Percentiles rank a stretch among this genome's conserved stretches.
phyloP scores from a whole-genome alignment of 2,329 filamentous ascomycete species.

The Aureobasidium leucospermi region DNA sequence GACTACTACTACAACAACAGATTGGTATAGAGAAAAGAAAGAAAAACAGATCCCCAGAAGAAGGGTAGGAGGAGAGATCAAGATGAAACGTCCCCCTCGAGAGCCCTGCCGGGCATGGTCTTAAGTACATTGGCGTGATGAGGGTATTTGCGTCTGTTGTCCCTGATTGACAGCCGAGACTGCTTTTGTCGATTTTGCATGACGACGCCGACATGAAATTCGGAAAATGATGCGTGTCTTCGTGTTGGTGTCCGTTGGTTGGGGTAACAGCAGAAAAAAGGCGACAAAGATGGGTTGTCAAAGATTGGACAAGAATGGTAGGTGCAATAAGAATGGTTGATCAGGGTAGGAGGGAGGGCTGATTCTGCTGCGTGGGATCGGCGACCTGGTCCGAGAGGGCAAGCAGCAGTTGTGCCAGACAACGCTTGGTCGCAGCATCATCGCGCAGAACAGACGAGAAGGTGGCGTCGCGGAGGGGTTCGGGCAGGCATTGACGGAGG shows the following conservation, averaged over 20 bases:
- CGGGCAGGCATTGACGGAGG: slow-evolving; percentile 88
- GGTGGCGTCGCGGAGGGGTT: slow-evolving; percentile 96
- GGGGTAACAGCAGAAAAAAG: not conserved
- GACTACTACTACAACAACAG: slow-evolving; percentile 5
- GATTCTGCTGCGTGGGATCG: slow-evolving; percentile 11
- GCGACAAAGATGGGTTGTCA: slow-evolving; percentile 2
- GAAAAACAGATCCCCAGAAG: slow-evolving; percentile 1
- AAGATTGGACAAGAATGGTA: slow-evolving; percentile 11
- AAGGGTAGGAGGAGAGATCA: not conserved
- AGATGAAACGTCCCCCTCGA: not conserved
- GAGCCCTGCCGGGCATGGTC: not conserved
- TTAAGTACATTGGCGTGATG: not conserved
- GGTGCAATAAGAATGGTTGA: not conserved
- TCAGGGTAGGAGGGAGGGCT: slow-evolving; percentile 11
- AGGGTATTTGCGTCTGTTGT: not conserved
- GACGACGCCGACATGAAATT: not conserved
- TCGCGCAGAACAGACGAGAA: slow-evolving; percentile 95
- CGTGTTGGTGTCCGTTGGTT: not conserved
- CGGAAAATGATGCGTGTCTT: not conserved
- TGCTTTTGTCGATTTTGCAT: not conserved
- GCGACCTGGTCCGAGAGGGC: slow-evolving; percentile 69
- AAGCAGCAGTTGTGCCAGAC: slow-evolving; percentile 91
- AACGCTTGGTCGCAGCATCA: slow-evolving; percentile 94
- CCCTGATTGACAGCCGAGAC: not conserved
- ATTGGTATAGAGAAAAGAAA: slow-evolving; percentile 7